Conservation (phyloP, 495 filamentous ascomycete genomes). For the Tuber magnatum region DNA sequence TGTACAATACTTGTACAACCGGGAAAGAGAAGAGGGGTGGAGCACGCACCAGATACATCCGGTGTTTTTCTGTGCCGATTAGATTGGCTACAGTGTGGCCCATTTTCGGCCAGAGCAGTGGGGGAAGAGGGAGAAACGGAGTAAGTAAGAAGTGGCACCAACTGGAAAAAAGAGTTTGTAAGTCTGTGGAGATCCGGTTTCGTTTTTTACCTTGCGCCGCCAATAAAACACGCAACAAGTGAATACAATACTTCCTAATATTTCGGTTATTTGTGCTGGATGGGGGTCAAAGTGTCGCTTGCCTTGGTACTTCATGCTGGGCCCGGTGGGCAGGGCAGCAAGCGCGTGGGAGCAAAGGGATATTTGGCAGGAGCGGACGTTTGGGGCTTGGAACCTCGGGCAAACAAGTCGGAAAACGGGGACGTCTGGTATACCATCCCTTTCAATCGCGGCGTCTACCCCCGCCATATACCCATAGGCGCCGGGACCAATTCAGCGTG, state of each 20-base stretch:
- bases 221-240: neutral
- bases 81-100: neutral
- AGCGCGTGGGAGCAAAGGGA: neutral
- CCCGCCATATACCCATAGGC: constrained; percentile 16
- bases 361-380: neutral
- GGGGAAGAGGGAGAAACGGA: neutral
- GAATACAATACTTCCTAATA: neutral
- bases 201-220: neutral
- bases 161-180: neutral
- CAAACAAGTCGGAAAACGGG: neutral
- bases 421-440: neutral
- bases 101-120: neutral
- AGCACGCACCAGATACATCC: neutral
- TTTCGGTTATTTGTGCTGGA: neutral
- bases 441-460: neutral
- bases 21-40: neutral
- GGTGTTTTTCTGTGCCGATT: neutral
- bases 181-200: neutral
- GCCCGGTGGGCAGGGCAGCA: neutral
- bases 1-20: neutral
- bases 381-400: neutral
- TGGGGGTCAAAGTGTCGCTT: neutral
- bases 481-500: constrained; percentile 8
- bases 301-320: neutral
- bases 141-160: neutral